phyloP scores from a whole-genome alignment of 2,329 filamentous ascomycete species.

The Aspergillus proliferans region DNA sequence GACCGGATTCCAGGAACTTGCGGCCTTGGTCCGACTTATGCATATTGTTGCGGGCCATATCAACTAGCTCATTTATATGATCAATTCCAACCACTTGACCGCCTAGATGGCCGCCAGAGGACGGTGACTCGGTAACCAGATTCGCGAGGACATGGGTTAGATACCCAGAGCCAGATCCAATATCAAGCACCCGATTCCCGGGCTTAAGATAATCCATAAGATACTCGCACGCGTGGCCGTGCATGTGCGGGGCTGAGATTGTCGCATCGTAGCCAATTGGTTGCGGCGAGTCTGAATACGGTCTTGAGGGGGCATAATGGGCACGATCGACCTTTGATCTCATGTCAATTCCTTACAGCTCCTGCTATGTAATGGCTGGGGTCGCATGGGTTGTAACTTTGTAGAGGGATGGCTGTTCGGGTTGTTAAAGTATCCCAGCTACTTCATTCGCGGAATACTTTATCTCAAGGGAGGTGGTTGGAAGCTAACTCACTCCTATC shows the following conservation, averaged over 20 bases:
- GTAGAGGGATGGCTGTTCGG: background rate
- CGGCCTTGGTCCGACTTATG: slow-evolving; percentile 54
- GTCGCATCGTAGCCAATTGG: slow-evolving; percentile 62
- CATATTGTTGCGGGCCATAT: slow-evolving; percentile 62
- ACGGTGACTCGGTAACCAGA: slow-evolving; percentile 46
- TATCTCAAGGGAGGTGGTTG: background rate
- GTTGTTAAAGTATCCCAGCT: background rate
- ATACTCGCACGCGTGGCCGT: slow-evolving; percentile 58
- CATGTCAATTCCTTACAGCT: background rate
- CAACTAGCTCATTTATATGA: slow-evolving; percentile 60
- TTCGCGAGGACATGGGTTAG: slow-evolving; percentile 83
- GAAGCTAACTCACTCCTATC: slow-evolving; percentile 50
- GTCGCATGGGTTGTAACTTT: background rate
- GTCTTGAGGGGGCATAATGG: slow-evolving; percentile 65
- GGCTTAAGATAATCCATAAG: slow-evolving; percentile 54
- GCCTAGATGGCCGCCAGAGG: slow-evolving; percentile 21
- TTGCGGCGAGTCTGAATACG: slow-evolving; percentile 71
- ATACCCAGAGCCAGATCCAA: slow-evolving; percentile 74
- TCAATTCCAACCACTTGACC: slow-evolving; percentile 65
- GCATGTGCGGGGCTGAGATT: slow-evolving; percentile 69
- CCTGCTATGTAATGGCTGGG: too few relatives aligned
- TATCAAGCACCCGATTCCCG: slow-evolving; percentile 58
- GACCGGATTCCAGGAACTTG: slow-evolving; percentile 55
- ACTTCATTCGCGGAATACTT: background rate
- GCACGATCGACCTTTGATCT: slow-evolving; percentile 69